These are phyloP conservation scores for Phoenix roebelenii DNA, from an alignment of 176 grass and related monocot species.

Conservation along the genomic window DNA sequence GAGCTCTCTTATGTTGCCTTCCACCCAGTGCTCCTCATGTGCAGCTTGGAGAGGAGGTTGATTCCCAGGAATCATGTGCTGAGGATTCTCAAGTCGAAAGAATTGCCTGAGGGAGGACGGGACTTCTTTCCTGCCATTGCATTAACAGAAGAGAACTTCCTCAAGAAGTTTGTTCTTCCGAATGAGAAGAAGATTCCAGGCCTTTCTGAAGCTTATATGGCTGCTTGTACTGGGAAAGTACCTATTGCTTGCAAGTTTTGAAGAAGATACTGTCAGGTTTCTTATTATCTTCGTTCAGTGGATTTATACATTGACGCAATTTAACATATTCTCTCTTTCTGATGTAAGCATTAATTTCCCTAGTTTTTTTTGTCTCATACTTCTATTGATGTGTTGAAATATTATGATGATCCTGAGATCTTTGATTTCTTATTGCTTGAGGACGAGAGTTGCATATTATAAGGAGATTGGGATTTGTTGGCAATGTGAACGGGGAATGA, in stretches of 20 bases:
- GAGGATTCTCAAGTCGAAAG: conserved; percentile 39
- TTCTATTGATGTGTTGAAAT: too few species aligned
- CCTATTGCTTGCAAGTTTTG: not conserved
- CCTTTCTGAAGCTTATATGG: conserved; percentile 37
- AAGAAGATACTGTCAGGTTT: too few species aligned
- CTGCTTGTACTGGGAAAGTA: conserved; percentile 18
- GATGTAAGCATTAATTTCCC: too few species aligned
- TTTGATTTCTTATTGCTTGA: too few species aligned
- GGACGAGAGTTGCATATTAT: too few species aligned
- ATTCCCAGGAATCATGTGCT: conserved; percentile 36
- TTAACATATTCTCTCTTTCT: too few species aligned
- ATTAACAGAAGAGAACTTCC: conserved; percentile 35
- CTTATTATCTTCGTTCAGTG: too few species aligned
- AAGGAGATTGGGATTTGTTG: too few species aligned
- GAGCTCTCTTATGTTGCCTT: conserved; percentile 28
- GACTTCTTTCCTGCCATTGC: conserved; percentile 25
- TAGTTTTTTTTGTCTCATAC: too few species aligned
- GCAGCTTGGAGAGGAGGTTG: conserved; percentile 40
- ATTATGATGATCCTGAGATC: too few species aligned
- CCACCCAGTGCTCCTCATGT: conserved; percentile 38
- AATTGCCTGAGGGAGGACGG: conserved; percentile 16
- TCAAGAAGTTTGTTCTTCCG: conserved; percentile 42
- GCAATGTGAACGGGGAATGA: too few species aligned
- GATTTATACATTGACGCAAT: too few species aligned
- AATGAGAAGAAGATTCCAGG: conserved; percentile 27